Conservation (phyloP, 805 yeast genomes). For the Ascoidea rubescens region DNA sequence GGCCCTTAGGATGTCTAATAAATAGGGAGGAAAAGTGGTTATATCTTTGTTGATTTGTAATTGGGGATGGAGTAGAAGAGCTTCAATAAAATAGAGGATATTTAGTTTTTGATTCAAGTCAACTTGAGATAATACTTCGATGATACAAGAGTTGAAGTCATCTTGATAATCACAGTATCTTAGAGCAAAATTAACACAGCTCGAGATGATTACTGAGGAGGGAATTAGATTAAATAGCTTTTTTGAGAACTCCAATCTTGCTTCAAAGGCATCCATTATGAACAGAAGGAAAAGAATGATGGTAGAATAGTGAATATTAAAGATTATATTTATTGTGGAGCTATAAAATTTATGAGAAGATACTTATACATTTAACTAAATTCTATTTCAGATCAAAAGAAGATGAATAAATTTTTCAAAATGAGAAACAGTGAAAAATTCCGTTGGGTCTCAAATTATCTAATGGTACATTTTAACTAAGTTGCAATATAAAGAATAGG, state of each 20-base stretch:
- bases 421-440: no score
- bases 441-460: no score
- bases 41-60: conserved; percentile 2
- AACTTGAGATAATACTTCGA: conserved; percentile 33
- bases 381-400: no score
- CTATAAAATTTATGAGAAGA: no score
- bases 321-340: no score
- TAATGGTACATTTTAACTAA: no score
- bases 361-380: no score
- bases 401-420: no score
- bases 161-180: conserved; percentile 46
- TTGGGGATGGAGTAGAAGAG: conserved; percentile 29
- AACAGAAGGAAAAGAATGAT: no score
- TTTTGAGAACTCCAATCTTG: conserved; percentile 51
- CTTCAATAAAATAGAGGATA: conserved; percentile 56
- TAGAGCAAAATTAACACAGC: conserved; percentile 42
- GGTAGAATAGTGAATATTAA: no score
- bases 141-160: conserved; percentile 52
- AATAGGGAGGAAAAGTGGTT: conserved; percentile 11
- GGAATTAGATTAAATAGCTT: conserved; percentile 12
- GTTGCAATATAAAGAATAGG: no score
- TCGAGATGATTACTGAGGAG: conserved; percentile 13
- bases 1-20: conserved; percentile 18
- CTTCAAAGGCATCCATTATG: conserved; percentile 80
- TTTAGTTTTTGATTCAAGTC: conserved; percentile 53